Base-by-base conservation (phyloP, 345 rosid species). In the Excoecaria cochinchinensis region DNA sequence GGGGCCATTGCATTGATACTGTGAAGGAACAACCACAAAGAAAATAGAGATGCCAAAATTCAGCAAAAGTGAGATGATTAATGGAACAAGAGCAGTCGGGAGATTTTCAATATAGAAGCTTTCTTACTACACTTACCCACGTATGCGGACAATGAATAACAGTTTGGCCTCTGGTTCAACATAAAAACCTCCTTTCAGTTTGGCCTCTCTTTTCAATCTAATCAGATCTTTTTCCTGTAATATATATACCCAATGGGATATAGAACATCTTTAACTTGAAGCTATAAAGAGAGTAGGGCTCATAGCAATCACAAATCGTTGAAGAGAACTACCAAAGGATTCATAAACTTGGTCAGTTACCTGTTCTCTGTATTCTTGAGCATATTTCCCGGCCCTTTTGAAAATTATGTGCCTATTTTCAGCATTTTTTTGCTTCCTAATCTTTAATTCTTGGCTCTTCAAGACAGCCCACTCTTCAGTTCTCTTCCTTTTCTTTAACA, bases 1-100 rank as follows among this genome's bases (percentile, higher is more conserved):
- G 97, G 97, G 77, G 90, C 87, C 84, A 94, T 89, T 0, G 97
- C 97, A 71, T 94, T 94, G 79, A 94, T 92, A 83, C 98, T 92
- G 82, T 66, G 4, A 21, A 66, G 52, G 31, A 66, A 73, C 78
- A 24, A 3, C 53, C 1, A 11, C 1, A 42, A 21, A 21, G 5
- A 16, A 39, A 64, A 40, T 52, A 52, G n/a, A 52, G 57, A 64
- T 6, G 8, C 13, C 48, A 44, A 5, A 44, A 10, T n/a, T 50
- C 8, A 69, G 25, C 42, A 69, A 2, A 24, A 14, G 51, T n/a
- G 39, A 19, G 16, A 39, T 38, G 25, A 16, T n/a, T 31, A 31
- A 17, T 38, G 8, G 40, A 44, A 44, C 13, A 25, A 11, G 12
- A 11, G 21, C 7, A 10, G 36, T 44, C 0, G 31, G 3, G 17